Conservation (phyloP, 345 rosid species). For the Luvunga scandens region DNA sequence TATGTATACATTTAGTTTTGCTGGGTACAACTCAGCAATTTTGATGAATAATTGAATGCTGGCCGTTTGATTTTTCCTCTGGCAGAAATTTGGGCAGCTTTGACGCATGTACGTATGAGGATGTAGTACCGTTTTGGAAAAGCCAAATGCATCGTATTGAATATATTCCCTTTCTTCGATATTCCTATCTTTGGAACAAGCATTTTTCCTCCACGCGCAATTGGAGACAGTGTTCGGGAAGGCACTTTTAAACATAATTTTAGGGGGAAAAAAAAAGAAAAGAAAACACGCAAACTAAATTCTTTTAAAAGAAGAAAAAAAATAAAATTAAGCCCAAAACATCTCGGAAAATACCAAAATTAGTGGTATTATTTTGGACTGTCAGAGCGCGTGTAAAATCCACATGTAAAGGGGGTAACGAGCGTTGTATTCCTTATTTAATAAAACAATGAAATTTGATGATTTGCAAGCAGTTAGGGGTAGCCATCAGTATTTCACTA, state of each 20-base stretch:
- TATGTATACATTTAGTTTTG: background rate
- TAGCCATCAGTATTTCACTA: constrained; percentile 15
- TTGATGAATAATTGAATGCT: background rate
- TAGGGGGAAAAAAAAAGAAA: background rate
- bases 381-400: background rate
- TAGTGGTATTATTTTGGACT: background rate
- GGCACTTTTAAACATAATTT: background rate
- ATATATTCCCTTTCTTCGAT: background rate
- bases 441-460: background rate
- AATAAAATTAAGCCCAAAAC: too few relatives aligned
- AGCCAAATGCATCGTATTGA: background rate
- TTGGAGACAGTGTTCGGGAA: background rate
- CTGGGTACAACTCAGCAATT: background rate
- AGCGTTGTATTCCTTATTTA: background rate
- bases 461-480: constrained; percentile 17
- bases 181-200: background rate
- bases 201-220: constrained; percentile 2
- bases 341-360: background rate
- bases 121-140: background rate
- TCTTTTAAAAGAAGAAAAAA: background rate
- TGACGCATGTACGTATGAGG: background rate
- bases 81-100: background rate
- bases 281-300: too few relatives aligned
- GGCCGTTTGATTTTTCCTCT: background rate
- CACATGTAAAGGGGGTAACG: background rate